Base-by-base conservation (phyloP, 2,329 filamentous ascomycete species). In the Monosporascus sp. region DNA sequence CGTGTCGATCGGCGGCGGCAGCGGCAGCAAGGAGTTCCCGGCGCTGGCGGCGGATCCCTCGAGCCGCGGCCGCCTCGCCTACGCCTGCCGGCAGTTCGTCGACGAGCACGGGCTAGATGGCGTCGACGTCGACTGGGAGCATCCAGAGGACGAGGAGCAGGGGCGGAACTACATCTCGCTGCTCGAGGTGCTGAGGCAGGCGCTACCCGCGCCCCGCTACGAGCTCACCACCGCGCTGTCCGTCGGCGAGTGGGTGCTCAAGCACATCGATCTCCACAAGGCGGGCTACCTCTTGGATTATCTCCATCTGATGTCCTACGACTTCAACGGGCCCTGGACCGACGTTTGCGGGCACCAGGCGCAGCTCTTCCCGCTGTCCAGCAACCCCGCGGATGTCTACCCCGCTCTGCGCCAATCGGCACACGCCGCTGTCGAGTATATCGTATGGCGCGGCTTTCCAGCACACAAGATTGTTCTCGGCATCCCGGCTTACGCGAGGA, bases 91-190 rank as follows among this genome's bases (percentile, higher is more conserved):
- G 49, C 70, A 70, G 14, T 74, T 87, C 54, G 79, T 85, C 24
- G 77, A 85, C 54, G 67, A 74, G 49, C 81, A 81, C 62, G 71
- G 72, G 1, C 72, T 88, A 11, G 83, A 88, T 61, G 85, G 85
- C 2, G 77, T 87, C 31, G 85, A 88, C 57, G 78, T 88, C 60
- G 85, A 88, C 66, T 88, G 85, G 85, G 85, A 88, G 60, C 82
- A 87, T 54, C 84, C 85, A 1, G 70, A 76, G 5, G 73, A 79
- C 55, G 59, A 71, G 0, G 70, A 76, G 11, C 72, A 84, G 57
- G 84, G 84, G 14, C 62, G 68, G n/a, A 73, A 85, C 62, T 88
- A 81, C 61, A 65, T 86, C 49, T 69, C 72, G 20, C 73, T 87
- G 20, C 74, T 88, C 2, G 70, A 75, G 3, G 71, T 73, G n/a